Base-by-base conservation (phyloP, 1,139 yeast genomes). In the Hansenula anomala region DNA sequence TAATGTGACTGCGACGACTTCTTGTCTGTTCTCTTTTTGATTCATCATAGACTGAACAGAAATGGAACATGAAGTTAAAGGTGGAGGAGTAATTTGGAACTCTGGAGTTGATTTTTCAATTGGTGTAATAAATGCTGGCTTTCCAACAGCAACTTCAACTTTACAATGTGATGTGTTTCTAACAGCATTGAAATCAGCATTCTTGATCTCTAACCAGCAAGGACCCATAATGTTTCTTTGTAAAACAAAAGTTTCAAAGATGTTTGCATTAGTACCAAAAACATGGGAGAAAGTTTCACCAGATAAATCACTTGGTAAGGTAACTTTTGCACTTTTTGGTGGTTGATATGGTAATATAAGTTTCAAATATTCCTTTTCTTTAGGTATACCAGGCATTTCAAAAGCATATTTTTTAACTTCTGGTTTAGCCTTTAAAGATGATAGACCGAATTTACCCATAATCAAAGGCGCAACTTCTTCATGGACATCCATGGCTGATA, bases 191-290 rank as follows among this genome's bases (percentile, higher is more conserved):
- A 86, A 84, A 48, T 82, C 78, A 33, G 83, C 83, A 35, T 75
- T 70, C 31, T 71, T 67, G 36, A 94, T 69, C 39, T 83, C 83
- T 38, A 92, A 67, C 98, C 98, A 92, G 58, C 98, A 89, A 1
- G 99, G 99, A 6, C 99, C 99, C 96, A 89, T 89, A 31, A 92
- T 72, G 48, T 83, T 80, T 51, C 86, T 74, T 58, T 84, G 87
- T 24, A 89, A 58, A 12, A 88, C 95, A 63, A 92, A 88, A 13
- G 88, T 74, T 63, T 92, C 98, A 61, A 92, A 89, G 30, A 87
- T 69, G 42, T 73, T 73, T 3, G 94, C 64, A 43, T 72, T 76
- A 5, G 88, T 71, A 34, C 98, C 98, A 64, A 90, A 89, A 4
- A 88, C 87, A 43, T 76, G 84, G 18, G 73, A 66, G 56, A 86